Evolutionary conservation across 2,329 filamentous ascomycete species (phyloP), one percentile per base, ranked within the genome.

Genomic region (Ophiostoma sp.): DNA sequence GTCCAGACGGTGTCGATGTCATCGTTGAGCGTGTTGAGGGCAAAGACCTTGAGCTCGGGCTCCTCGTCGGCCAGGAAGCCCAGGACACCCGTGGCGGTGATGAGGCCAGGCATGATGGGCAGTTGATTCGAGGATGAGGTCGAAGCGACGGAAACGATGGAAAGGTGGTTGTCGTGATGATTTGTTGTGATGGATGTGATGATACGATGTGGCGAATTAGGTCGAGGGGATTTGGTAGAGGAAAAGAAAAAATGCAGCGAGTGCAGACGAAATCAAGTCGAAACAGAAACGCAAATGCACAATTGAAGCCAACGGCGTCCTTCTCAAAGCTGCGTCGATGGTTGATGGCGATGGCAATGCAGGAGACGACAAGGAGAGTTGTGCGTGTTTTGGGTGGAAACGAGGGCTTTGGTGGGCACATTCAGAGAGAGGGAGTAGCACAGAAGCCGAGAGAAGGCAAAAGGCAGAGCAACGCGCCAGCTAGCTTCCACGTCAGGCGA

Each of bases 1-100:
- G 95, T 97, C 96, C 96, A 99, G 78, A 99, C 90, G 76, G 95
- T 92, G 83, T 98, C 95, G 79, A 99, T 97, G 81, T 98, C 93
- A 79, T 96, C 93, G 84, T 99, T 97, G 80, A 99, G 89, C 78
- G 93, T 95, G 85, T 97, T 93, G 78, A 99, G 88, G 77, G 96
- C 96, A 82, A 98, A 99, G 78, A 95, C 90, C 87, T 94, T 95
- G 83, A 99, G 91, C 83, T 97, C 94, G 73, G 93, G 89, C 84
- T 98, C 96, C 79, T 97, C 94, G 82, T 99, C 96, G 78, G 94
- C 92, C 76, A 99, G 89, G 83, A 98, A 98, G 85, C 94, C 95
- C 81, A 99, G 90, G 74, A 99, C 91, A 83, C 96, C 96, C 78
- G 93, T 95, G 78, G 96, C 96, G 78, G 95, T 98, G 80, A 95